Base-by-base conservation (phyloP, 805 yeast genomes). In the Metschnikowia kunwiensis region DNA sequence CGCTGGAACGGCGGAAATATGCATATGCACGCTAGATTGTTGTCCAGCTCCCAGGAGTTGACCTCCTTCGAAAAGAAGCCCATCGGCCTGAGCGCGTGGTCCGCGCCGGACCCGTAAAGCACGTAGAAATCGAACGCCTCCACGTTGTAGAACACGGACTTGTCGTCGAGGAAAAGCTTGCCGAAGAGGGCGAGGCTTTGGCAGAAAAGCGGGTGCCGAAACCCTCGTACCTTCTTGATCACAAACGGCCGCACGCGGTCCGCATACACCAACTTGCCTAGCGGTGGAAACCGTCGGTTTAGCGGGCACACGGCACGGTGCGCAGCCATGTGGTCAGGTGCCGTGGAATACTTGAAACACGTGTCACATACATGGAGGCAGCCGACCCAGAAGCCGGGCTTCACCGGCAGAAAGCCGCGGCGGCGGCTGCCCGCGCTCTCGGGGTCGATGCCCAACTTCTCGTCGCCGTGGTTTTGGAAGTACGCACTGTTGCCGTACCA, bases 31-130 rank as follows among this genome's bases (percentile, higher is more conserved):
- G 97, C 96, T 24, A 93, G 65, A 54, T 91, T 93, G 36, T 60
- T 64, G 57, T 89, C 86, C 34, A 77, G 72, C 35, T 85, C 91
- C 74, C 79, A 78, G 0, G 96, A 80, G 0, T 83, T 64, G 28
- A 82, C 63, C 53, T 93, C 98, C 49, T 86, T 85, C 10, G 97
- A 88, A 53, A 87, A 93, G 55, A 87, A 93, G 1, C 97, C 98
- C 82, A 89, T 47, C 24, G 54, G 54, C 28, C 11, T 19, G 42
- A 59, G 14, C 5, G 4, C 24, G 32, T 17, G 44, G 38, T 15
- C 23, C 21, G 36, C 25, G 17, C 67, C 65, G 2, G 58, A 58
- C 17, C 84, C 82, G 54, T 82, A 86, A 3, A 80, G 66, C 18
- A 87, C 71, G 57, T 80, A 93, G 58, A 87, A 86, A 43, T 85